Percentiles rank a stretch among this genome's conserved stretches.
Conservation (phyloP, 306 rosid genomes). For the Gynostemma pentaphyllum region DNA sequence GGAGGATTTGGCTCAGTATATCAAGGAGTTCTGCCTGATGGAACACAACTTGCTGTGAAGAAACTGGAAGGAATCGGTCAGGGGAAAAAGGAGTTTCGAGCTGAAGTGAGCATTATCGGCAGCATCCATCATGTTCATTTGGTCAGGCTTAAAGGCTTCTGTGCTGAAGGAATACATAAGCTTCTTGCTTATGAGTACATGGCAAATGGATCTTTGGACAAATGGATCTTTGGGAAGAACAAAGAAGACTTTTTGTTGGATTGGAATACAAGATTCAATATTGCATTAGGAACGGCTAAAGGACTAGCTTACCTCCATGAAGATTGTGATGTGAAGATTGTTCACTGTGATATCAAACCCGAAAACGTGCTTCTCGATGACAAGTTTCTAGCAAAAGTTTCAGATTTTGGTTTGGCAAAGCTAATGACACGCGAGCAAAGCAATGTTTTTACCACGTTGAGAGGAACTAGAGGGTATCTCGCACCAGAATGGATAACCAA, state of each 20-base stretch:
- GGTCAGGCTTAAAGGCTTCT: slow-evolving; percentile 73
- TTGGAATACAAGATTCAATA: slow-evolving; percentile 69
- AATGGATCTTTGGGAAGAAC: slow-evolving; percentile 68
- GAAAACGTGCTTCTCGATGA: slow-evolving; percentile 85
- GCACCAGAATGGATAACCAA: slow-evolving; percentile 97
- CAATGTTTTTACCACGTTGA: slow-evolving; percentile 76
- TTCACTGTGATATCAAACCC: slow-evolving; percentile 92
- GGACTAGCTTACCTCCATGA: slow-evolving; percentile 85
- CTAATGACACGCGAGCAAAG: slow-evolving; percentile 83
- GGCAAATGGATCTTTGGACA: slow-evolving; percentile 79
- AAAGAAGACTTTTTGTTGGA: slow-evolving; percentile 37
- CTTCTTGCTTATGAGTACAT: slow-evolving; percentile 81
- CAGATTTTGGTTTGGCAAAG: slow-evolving; percentile 85
- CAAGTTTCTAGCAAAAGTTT: slow-evolving; percentile 66
- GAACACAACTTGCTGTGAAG: slow-evolving; percentile 78
- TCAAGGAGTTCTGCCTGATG: slow-evolving; percentile 58
- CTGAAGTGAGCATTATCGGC: slow-evolving; percentile 93
- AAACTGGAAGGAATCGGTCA: slow-evolving; percentile 80
- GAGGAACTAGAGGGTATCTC: slow-evolving; percentile 85
- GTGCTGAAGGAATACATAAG: slow-evolving; percentile 70
- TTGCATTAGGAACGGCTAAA: slow-evolving; percentile 86
- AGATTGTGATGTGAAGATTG: slow-evolving; percentile 77
- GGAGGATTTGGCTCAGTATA: slow-evolving; percentile 95
- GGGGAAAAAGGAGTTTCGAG: slow-evolving; percentile 90
- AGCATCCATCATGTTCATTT: slow-evolving; percentile 85